A percentile compares a stretch with the other conserved stretches of the same genome.
phyloP scores from a whole-genome alignment of 192 early-diverging fungal species.

The Backusella psychrophila region DNA sequence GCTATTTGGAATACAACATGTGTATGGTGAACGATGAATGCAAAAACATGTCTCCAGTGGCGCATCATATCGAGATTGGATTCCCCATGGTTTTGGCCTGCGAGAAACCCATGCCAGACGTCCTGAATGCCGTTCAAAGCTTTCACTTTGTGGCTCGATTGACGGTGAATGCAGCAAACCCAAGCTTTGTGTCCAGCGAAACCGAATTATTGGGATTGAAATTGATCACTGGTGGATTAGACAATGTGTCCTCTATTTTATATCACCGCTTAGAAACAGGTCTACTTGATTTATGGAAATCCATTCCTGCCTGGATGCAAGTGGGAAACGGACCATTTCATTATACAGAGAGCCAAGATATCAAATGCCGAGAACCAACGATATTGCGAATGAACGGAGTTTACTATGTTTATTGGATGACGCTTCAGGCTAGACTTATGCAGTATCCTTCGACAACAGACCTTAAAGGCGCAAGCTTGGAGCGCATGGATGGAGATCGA shows the following conservation, averaged over 20 bases:
- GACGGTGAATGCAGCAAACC: neutral
- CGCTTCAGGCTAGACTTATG: conserved; percentile 16
- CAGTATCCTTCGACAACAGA: conserved; percentile 2
- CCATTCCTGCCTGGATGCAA: conserved; percentile 3
- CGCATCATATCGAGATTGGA: conserved; percentile 16
- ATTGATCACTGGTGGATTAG: neutral
- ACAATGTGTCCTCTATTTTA: neutral
- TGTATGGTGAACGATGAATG: conserved; percentile 3
- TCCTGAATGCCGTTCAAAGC: neutral
- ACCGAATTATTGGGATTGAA: neutral
- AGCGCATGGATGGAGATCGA: conserved; percentile 14
- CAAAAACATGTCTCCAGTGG: neutral
- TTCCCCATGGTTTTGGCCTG: neutral
- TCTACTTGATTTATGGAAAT: conserved; percentile 22
- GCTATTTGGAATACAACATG: conserved; percentile 17
- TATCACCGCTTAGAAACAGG: conserved; percentile 14
- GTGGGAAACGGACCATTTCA: conserved; percentile 5
- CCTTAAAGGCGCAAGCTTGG: conserved; percentile 11
- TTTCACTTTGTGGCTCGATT: conserved; percentile 9
- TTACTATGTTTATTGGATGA: conserved; percentile 26
- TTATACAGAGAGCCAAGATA: conserved; percentile 10
- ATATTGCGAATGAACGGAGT: conserved; percentile 13
- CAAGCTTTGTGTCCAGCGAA: neutral
- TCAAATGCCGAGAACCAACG: conserved; percentile 4
- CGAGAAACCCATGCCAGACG: neutral